Base-by-base conservation (phyloP, 2,329 filamentous ascomycete species). In the Emergomyces orientalis region DNA sequence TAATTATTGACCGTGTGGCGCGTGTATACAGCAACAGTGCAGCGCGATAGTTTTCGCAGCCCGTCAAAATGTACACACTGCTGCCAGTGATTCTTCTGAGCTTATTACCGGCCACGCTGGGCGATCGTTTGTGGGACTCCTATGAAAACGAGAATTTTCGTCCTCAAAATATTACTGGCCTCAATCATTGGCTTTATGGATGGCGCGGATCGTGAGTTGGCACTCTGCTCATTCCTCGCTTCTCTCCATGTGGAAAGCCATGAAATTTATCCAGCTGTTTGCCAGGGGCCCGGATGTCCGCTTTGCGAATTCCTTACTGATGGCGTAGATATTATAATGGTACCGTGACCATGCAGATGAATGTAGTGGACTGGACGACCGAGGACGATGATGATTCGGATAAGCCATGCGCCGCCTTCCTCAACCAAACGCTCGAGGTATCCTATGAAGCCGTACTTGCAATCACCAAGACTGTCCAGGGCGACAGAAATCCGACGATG, bases 361-460 rank as follows among this genome's bases (percentile, higher is more conserved):
- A 45, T 30, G 57, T 59, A 13, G 57, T 59, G 25, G 57, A 59
- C 39, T 59, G 57, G 57, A 59, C 57, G n/a, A 45, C 27, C 9
- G 57, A 47, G 14, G 57, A 45, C 19, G 56, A 58, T 19, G 2
- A 7, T 1, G 27, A 43, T 25, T 30, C 34, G 25, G 57, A 59
- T 17, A 59, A 59, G 45, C 57, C 57, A 27, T 59, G 57, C 39
- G 22, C 34, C 17, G n/a, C 34, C 25, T 59, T 59, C 39, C 14
- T 59, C 17, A 32, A 59, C 27, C 30, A 43, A 30, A 43, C 57
- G 1, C 39, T 59, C 34, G 57, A 59, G 19, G 3, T 59, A 32
- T 59, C 57, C 19, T 59, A 59, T 30, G 22, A 59, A 6, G 57
- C 34, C 25, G 19, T 59, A n/a, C 34, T 59, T n/a, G 57, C 39